phyloP scores from a whole-genome alignment of 2,329 filamentous ascomycete genomes.

The Dactylellina drechsleri region DNA sequence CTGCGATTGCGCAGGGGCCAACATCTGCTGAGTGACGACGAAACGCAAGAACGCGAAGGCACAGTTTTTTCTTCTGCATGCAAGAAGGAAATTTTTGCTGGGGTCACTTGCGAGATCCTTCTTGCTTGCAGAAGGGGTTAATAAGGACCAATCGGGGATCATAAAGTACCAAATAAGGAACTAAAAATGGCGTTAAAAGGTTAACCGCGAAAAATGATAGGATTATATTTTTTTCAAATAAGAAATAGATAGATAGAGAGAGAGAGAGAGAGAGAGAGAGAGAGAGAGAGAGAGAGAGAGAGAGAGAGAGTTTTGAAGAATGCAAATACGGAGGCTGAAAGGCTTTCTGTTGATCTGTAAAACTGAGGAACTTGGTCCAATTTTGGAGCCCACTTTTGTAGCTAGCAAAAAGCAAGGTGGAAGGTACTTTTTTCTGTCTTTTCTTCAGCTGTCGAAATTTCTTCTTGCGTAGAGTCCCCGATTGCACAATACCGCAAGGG shows the following conservation, averaged over 20 bases:
- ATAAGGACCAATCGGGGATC: constrained; percentile 30
- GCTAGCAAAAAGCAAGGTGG: constrained; percentile 1
- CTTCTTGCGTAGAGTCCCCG: constrained; percentile 40
- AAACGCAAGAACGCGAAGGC: constrained; percentile 55
- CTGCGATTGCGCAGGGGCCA: constrained; percentile 49
- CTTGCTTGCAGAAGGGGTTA: constrained; percentile 4
- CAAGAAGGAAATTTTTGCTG: constrained; percentile 39
- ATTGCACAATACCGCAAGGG: constrained; percentile 54
- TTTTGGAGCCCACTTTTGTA: constrained; percentile 34
- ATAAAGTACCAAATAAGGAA: constrained; percentile 48
- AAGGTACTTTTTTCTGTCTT: too few species aligned
- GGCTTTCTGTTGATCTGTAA: constrained; percentile 35
- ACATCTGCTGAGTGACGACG: constrained; percentile 50
- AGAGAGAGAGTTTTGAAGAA: constrained; percentile 31
- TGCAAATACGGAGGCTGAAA: constrained; percentile 51
- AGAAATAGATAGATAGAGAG: too few species aligned
- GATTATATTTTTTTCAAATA: too few species aligned
- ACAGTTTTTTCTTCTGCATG: constrained; percentile 48
- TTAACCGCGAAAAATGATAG: constrained; percentile 10
- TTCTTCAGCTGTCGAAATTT: constrained; percentile 12
- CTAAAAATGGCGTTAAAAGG: constrained; percentile 25
- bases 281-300: too few species aligned
- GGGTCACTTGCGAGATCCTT: constrained; percentile 42
- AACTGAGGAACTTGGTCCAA: constrained; percentile 33
- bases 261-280: too few species aligned